Conservation (phyloP, 257 asterid genomes). For the Solanum appendiculatum region DNA sequence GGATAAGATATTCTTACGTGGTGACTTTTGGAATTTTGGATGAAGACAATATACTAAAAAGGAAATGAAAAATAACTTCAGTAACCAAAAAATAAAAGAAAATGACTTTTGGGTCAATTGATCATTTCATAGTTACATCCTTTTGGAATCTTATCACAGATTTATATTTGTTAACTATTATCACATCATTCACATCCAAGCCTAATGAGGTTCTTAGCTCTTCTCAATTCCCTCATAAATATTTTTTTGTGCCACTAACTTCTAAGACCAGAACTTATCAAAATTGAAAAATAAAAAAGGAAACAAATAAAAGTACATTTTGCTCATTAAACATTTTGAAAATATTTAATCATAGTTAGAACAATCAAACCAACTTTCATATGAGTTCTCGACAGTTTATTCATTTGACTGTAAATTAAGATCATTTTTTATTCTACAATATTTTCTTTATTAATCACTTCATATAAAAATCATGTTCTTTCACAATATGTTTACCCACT, state of each 20-base stretch:
- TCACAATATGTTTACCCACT: neutral
- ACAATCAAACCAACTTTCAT: neutral
- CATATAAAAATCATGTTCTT: neutral
- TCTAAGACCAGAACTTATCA: neutral
- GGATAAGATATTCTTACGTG: slow-evolving; percentile 10
- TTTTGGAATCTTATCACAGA: neutral
- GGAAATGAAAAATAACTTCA: neutral
- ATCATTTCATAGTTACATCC: neutral
- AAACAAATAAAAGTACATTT: neutral
- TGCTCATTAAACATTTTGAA: neutral
- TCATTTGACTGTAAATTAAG: neutral
- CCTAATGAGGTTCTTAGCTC: neutral
- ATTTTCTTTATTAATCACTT: neutral
- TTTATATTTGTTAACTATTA: neutral
- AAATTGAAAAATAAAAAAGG: neutral
- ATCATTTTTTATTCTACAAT: neutral
- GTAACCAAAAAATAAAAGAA: neutral
- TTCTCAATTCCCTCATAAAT: neutral
- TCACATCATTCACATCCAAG: neutral
- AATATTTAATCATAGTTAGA: neutral
- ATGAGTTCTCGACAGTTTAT: too few relatives aligned
- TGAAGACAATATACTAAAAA: neutral
- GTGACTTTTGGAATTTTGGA: neutral
- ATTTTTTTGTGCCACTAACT: neutral
- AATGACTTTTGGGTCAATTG: neutral